Base-by-base conservation (phyloP, 805 yeast species). In the Myxozyma sirexii region DNA sequence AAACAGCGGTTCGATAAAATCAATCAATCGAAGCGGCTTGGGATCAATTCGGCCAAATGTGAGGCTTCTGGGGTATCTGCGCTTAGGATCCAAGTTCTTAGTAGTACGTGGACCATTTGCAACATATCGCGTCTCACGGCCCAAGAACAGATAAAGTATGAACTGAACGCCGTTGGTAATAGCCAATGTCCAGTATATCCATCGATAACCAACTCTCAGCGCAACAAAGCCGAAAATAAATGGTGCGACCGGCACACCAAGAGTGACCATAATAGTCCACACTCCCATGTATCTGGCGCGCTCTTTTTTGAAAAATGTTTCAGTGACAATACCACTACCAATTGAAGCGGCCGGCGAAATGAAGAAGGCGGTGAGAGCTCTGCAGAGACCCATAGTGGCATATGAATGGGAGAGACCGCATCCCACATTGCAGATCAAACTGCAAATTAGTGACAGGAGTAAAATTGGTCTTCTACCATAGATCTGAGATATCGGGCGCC, bases 171-270 rank as follows among this genome's bases (percentile, higher is more conserved):
- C 57, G 39, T 61, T 61, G 47, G 52, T 60, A 8, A 61, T 61
- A 1, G 64, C 64, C 26, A 59, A 41, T 12, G 50, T 52, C 31
- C 44, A 50, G 47, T 54, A 61, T 2, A 61, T 45, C 65, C 65
- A 61, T 35, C 54, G 52, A 21, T 31, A 24, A 12, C 61, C 64
- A 29, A 59, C 62, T 23, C 51, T 52, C 12, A 59, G 39, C 6
- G 42, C 56, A n/a, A 61, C 62, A 41, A 62, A 60, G 7, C 66
- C 66, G 46, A 57, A 48, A 7, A 62, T 52, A 33, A 62, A 57
- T 12, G 66, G 65, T 17, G 64, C n/a, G 57, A 48, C 29, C 4
- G 46, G 46, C 8, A 43, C 46, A 8, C 46, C 46, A 3, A 43
- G 46, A 2, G 46, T 43, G 10, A 43, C 46, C 46, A 43, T 43